Base-by-base conservation (phyloP, 2,329 filamentous ascomycete genomes). In the Trichoderma semiorbis region DNA sequence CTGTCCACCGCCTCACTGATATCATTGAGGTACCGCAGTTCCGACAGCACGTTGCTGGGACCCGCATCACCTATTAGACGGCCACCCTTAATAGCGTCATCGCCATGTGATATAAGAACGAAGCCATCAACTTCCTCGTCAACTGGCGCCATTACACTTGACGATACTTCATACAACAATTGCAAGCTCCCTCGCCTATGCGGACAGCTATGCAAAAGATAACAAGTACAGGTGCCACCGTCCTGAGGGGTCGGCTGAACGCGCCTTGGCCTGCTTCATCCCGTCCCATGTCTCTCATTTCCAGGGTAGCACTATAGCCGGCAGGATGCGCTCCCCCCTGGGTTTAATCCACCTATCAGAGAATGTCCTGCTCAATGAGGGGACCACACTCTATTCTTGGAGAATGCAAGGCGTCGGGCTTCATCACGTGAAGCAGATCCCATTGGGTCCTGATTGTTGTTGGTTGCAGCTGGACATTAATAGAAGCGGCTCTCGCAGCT, bases 21-120 rank as follows among this genome's bases (percentile, higher is more conserved):
- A 62, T 86, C 84, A 75, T 86, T 85, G 21, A 88, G 79, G 28
- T 62, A 64, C 11, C 62, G 66, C 10, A 16, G 61, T 12, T 47
- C 30, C n/a, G 30, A 34, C 30, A 43, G 12, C 21, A n/a, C 14
- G 11, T 24, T 53, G 47, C 21, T 14, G 21, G n/a, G 47, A 24
- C 47, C n/a, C 21, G 47, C 47, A 53, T 53, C 21, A 14, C 30
- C 30, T 32, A 24, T 53, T 24, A 53, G 21, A 53, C 11, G n/a
- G 47, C 10, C 47, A 24, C 24, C 21, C 24, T 14, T 24, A 3
- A 24, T 24, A 53, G 47, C 47, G 21, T 1, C 47, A 53, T 53
- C 2, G 24, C 32, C n/a, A 24, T 34, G 21, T 26, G 69, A 61
- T 57, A 73, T 61, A 50, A 74, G 30, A 18, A 73, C 50, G 64